A percentile compares a stretch with the other conserved stretches of the same genome.
These are phyloP conservation scores for Sequoia sempervirens DNA, from an alignment of 75 land plant genomes.

Conservation along the genomic window DNA sequence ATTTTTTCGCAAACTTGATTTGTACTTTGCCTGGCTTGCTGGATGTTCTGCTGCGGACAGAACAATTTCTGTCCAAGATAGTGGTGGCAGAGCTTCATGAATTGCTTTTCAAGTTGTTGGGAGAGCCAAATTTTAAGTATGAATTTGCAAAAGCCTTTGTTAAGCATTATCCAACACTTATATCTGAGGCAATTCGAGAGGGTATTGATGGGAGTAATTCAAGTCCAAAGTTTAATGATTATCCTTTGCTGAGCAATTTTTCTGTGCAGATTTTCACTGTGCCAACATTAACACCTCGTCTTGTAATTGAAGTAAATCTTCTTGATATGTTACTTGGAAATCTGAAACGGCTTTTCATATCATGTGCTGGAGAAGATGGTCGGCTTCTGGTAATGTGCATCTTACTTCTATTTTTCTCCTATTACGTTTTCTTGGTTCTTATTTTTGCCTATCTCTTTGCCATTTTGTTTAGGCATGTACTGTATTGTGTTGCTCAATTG, in stretches of 20 bases:
- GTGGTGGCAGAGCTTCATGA: constrained; percentile 67
- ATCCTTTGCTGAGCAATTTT: constrained; percentile 62
- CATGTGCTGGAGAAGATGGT: constrained; percentile 73
- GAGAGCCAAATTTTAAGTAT: constrained; percentile 80
- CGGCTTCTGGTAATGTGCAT: constrained; percentile 54
- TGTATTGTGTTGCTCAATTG: background rate
- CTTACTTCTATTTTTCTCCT: background rate
- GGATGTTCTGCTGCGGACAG: constrained; percentile 61
- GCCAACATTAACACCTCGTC: constrained; percentile 72
- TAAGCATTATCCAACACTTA: constrained; percentile 46
- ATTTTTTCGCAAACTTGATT: constrained; percentile 52
- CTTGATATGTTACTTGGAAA: constrained; percentile 61
- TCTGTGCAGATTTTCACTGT: constrained; percentile 97
- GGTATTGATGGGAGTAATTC: constrained; percentile 15
- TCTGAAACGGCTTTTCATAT: constrained; percentile 56
- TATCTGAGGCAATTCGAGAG: constrained; percentile 47
- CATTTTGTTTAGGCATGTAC: background rate
- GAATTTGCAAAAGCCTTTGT: constrained; percentile 76
- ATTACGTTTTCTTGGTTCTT: background rate
- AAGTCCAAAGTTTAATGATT: constrained; percentile 22
- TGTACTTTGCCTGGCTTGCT: constrained; percentile 40
- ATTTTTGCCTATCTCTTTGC: background rate
- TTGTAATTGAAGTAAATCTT: constrained; percentile 73
- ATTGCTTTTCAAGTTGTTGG: constrained; percentile 77
- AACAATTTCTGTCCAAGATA: constrained; percentile 51